phyloP scores from a whole-genome alignment of 2,329 filamentous ascomycete genomes.

The Parasarocladium wereldwijsianum region DNA sequence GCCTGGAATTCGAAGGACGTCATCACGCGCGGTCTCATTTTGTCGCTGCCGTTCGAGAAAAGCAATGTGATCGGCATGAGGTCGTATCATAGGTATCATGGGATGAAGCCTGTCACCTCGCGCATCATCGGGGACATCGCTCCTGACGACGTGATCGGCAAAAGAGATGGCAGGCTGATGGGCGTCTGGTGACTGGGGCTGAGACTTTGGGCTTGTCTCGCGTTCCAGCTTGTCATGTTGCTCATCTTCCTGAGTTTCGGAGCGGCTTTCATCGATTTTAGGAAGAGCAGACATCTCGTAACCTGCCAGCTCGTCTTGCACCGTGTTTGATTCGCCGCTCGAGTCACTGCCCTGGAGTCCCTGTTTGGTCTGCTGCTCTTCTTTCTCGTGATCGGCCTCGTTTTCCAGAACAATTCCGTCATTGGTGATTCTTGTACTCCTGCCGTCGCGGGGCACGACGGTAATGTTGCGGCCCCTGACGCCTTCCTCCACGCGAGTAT shows the following conservation, averaged over 20 bases:
- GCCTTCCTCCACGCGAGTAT: conserved; percentile 41
- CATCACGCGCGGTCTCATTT: conserved; percentile 47
- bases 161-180: conserved; percentile 42
- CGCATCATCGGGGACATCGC: conserved; percentile 31
- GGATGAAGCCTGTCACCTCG: conserved; percentile 8
- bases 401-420: conserved; percentile 39
- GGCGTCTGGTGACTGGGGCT: conserved; percentile 3
- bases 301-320: conserved; percentile 14
- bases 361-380: no score
- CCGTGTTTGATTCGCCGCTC: conserved; percentile 21
- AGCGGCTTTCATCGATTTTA: conserved; percentile 5
- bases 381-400: conserved; percentile 15
- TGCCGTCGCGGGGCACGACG: conserved; percentile 46
- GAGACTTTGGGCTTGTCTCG: neutral
- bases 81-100: conserved; percentile 36
- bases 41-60: conserved; percentile 77
- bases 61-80: conserved; percentile 69
- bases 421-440: conserved; percentile 42
- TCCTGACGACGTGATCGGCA: conserved; percentile 48
- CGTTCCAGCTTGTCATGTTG: conserved; percentile 2
- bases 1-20: conserved; percentile 75
- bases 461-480: conserved; percentile 52
- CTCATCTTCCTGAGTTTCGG: conserved; percentile 3
- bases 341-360: conserved; percentile 14
- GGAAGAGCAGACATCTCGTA: conserved; percentile 11